A percentile compares a stretch with the other conserved stretches of the same genome.
phyloP scores from a whole-genome alignment of 208 protist species.

The Giardia muris region DNA sequence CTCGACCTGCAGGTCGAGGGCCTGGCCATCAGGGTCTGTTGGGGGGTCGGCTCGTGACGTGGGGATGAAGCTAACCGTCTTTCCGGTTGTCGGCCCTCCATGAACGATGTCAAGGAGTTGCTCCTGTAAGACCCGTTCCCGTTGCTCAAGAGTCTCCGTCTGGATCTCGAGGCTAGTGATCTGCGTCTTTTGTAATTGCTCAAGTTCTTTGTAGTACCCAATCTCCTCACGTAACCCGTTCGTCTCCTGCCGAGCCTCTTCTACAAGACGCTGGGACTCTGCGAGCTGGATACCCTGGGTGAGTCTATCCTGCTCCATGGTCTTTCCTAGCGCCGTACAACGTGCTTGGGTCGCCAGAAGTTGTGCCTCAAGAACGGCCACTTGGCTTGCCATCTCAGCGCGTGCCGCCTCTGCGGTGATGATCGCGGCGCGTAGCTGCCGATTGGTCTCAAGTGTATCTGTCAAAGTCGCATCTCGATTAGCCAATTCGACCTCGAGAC shows the following conservation, averaged over 20 bases:
- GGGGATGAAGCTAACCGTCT: too few species aligned
- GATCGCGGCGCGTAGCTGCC: neutral
- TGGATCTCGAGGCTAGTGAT: neutral
- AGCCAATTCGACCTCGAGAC: neutral
- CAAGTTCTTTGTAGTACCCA: neutral
- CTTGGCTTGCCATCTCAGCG: neutral
- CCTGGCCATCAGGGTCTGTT: neutral
- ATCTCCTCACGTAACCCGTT: neutral
- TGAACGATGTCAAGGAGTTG: neutral
- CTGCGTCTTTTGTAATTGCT: neutral
- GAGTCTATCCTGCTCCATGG: neutral
- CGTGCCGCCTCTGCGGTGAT: neutral
- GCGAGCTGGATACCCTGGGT: neutral
- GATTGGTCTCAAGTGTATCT: neutral
- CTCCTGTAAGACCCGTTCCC: neutral
- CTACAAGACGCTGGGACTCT: neutral
- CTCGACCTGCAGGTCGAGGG: neutral
- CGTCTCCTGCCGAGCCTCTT: neutral
- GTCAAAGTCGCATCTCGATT: neutral
- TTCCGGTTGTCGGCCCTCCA: too few species aligned
- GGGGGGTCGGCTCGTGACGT: too few species aligned
- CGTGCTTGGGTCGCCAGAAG: neutral
- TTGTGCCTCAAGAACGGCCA: neutral
- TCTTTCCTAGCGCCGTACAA: neutral
- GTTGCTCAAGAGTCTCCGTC: neutral